Conservation (phyloP, 805 yeast species). For the Spathaspora boniae region DNA sequence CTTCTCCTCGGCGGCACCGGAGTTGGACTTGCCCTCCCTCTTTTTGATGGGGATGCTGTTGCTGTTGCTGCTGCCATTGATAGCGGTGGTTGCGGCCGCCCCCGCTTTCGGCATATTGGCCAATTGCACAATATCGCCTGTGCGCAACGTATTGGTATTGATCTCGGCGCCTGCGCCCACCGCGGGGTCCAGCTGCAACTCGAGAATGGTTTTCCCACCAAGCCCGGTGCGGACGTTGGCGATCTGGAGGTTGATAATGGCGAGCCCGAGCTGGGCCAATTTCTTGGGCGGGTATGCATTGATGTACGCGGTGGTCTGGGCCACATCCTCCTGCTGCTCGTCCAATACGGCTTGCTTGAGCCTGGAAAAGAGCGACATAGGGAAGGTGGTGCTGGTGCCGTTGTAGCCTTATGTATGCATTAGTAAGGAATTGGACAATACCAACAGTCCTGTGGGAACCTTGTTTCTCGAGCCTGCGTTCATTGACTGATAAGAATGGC, state of each 20-base stretch:
- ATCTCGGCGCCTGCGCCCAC: constrained; percentile 31
- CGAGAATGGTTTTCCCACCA: constrained; percentile 71
- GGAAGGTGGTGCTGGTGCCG: background rate
- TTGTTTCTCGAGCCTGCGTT: constrained; percentile 8
- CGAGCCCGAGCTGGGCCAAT: constrained; percentile 71
- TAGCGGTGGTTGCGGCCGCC: constrained; percentile 17
- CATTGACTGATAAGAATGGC: constrained; percentile 1
- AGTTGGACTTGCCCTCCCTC: constrained; percentile 1
- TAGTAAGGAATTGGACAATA: too few relatives aligned
- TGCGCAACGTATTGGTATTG: constrained; percentile 51
- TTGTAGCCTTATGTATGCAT: background rate
- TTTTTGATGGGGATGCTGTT: constrained; percentile 8
- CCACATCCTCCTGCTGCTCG: constrained; percentile 36
- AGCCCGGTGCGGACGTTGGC: constrained; percentile 69
- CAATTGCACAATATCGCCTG: constrained; percentile 75
- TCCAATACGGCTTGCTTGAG: constrained; percentile 30
- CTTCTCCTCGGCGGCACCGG: constrained; percentile 15
- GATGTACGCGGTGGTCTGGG: constrained; percentile 30
- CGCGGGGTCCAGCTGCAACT: constrained; percentile 55
- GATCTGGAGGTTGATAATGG: constrained; percentile 61
- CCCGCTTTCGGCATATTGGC: constrained; percentile 39
- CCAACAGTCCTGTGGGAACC: constrained; percentile 8
- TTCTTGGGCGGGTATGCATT: constrained; percentile 51
- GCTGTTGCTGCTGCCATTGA: constrained; percentile 25
- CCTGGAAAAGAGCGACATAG: constrained; percentile 13